Base-by-base conservation (phyloP, 1,284 basidiomycete genomes). In the Austropuccinia psidii region DNA sequence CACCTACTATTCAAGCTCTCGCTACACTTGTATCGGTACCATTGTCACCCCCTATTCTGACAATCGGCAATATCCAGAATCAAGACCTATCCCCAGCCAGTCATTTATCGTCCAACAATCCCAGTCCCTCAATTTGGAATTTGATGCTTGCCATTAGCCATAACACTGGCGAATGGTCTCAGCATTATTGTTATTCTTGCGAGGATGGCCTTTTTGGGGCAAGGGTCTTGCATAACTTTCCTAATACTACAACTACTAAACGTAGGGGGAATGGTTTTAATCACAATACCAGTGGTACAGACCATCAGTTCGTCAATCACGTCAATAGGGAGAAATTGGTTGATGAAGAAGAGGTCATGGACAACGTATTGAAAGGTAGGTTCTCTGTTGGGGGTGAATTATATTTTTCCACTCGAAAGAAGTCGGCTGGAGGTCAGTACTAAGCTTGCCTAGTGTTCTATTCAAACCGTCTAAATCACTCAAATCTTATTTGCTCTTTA, bases 171-270 rank as follows among this genome's bases (percentile, higher is more conserved):
- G 86, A 89, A 76, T 95, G 91, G 87, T 92, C 90, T 76, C 89
- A 90, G 2, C 95, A 98, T 81, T 98, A 96, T 79, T 91, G 89
- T 15, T 98, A 91, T 84, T 94, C 91, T 75, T 90, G 91, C 0
- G 90, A 94, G 77, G 94, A 98, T 79, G 89, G 84, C 13, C 93
- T 98, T 88, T 90, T 89, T 85, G 95, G 95, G 8, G 81, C 92
- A 24, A 86, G 91, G 8, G 86, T 92, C n/a, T 84, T 98, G 74
- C 92, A 94, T 80, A 96, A 98, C 80, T 97, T 98, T 82, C 93
- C 91, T 29, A 86, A 84, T 78, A 81, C 85, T 15, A 82, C 74
- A 13, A 73, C 37, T 19, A 52, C 27, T 9, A 35, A 17, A 13
- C 21, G 37, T 11, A 35, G 58, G 11, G 39, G 41, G 2, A 61